phyloP scores from a whole-genome alignment of 164 flowering plant genomes.

The Platanus orientalis region DNA sequence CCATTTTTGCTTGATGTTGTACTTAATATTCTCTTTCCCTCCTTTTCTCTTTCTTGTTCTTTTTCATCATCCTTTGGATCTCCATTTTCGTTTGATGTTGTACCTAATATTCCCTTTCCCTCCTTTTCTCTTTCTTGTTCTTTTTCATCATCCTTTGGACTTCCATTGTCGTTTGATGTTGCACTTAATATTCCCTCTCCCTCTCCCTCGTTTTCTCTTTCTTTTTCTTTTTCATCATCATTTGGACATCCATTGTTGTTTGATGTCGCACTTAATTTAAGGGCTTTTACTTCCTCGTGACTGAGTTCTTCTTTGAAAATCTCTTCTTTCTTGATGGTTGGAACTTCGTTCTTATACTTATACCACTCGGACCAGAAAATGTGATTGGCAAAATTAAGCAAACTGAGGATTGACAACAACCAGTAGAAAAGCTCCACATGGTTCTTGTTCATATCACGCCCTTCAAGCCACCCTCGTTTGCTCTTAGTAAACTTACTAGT shows the following conservation, averaged over 20 bases:
- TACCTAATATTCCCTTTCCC: no score
- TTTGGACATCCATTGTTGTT: not conserved
- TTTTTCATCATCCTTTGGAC: no score
- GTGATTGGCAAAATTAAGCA: constrained; percentile 43
- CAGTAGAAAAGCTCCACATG: constrained; percentile 55
- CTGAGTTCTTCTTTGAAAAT: not conserved
- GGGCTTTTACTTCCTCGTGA: not conserved
- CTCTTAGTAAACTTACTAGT: constrained; percentile 3
- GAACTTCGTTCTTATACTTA: constrained; percentile 1
- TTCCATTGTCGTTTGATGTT: no score
- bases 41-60: no score
- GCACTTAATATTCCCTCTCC: no score
- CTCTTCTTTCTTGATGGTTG: not conserved
- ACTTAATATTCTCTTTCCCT: no score
- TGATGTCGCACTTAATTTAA: not conserved
- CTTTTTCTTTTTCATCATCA: not conserved
- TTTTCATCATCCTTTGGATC: no score
- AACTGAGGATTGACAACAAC: constrained; percentile 44
- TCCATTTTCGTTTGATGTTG: no score
- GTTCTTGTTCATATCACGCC: constrained; percentile 48
- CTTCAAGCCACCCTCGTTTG: constrained; percentile 42
- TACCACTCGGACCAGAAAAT: constrained; percentile 52
- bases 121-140: no score
- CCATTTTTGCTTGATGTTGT: no score
- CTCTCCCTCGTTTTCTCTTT: no score